These are phyloP conservation scores for Eucalyptus decipiens DNA, from an alignment of 345 rosid genomes.

Conservation along the genomic window DNA sequence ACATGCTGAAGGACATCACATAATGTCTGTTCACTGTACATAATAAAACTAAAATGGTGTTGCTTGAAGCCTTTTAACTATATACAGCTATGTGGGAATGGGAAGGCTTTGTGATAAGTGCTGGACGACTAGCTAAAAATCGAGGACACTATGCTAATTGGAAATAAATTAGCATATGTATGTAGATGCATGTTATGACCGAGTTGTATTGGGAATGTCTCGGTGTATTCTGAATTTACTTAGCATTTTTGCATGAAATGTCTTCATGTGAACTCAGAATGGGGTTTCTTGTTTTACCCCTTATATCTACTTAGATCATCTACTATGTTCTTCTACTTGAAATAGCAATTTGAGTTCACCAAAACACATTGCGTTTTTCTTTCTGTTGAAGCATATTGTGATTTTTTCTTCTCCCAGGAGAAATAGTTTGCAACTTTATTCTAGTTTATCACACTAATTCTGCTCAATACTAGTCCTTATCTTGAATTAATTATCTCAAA, in stretches of 20 bases:
- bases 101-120: neutral
- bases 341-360: neutral
- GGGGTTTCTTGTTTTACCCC: neutral
- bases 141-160: neutral
- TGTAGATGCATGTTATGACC: neutral
- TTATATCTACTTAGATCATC: neutral
- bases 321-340: neutral
- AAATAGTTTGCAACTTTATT: neutral
- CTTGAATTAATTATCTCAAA: neutral
- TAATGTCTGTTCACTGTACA: conserved; percentile 25
- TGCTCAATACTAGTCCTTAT: neutral
- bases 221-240: neutral
- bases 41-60: conserved; percentile 34
- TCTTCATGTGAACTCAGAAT: neutral
- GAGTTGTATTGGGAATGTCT: neutral
- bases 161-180: neutral
- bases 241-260: neutral
- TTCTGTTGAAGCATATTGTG: neutral
- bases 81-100: neutral
- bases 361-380: neutral
- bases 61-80: neutral
- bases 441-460: neutral
- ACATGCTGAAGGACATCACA: neutral
- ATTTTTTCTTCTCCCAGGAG: neutral
- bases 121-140: neutral